Conservation (phyloP, 306 rosid genomes). For the Fragaria vesca region DNA sequence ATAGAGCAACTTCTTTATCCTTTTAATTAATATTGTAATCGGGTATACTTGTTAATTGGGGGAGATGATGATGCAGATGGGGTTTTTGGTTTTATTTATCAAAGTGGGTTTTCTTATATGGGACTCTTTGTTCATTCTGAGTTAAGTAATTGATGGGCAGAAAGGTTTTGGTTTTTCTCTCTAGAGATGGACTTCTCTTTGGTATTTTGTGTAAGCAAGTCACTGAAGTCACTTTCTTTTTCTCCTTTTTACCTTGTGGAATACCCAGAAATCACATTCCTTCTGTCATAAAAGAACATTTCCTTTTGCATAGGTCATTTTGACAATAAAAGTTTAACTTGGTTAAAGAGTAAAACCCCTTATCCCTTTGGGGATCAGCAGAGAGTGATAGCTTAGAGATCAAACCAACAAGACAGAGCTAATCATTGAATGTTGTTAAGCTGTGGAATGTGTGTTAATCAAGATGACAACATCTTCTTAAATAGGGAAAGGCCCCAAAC, state of each 20-base stretch:
- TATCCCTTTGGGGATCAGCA: constrained; percentile 25
- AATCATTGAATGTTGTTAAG: constrained; percentile 40
- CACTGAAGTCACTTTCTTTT: constrained; percentile 13
- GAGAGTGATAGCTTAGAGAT: constrained; percentile 45
- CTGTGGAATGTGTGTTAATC: constrained; percentile 36
- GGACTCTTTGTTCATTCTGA: constrained; percentile 23
- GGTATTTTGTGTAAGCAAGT: constrained; percentile 29
- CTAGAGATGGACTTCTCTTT: constrained; percentile 28
- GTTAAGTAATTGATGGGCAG: constrained; percentile 34
- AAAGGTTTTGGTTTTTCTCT: constrained; percentile 34
- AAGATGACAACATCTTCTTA: constrained; percentile 35
- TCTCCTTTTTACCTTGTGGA: constrained; percentile 22
- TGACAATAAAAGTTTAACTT: constrained; percentile 22
- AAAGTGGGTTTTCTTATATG: neutral
- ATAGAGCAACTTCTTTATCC: constrained; percentile 37
- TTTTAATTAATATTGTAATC: constrained; percentile 31
- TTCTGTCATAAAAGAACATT: constrained; percentile 33
- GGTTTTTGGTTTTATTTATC: constrained; percentile 27
- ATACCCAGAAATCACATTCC: constrained; percentile 32
- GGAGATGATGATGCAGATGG: constrained; percentile 35
- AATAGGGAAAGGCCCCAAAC: constrained; percentile 40
- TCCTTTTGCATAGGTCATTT: constrained; percentile 32
- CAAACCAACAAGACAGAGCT: constrained; percentile 37
- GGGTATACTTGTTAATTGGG: constrained; percentile 43
- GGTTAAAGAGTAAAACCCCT: constrained; percentile 15